Percentiles rank a stretch among this genome's conserved stretches.
phyloP scores from a whole-genome alignment of 345 rosid genomes.

The Schrenkiella parvula region DNA sequence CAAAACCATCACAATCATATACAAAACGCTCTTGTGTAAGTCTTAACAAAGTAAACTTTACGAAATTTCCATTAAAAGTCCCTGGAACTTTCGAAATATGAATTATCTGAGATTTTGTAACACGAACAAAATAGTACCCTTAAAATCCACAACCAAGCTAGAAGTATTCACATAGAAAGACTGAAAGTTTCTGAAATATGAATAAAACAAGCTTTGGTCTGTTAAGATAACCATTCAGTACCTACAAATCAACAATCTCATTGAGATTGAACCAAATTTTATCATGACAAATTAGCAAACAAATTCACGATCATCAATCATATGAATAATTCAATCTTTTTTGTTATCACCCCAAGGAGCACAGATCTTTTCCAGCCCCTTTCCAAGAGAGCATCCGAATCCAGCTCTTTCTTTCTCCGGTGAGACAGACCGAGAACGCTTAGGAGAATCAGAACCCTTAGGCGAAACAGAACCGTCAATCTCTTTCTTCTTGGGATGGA shows the following conservation, averaged over 20 bases:
- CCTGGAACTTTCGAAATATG: neutral
- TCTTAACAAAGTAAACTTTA: no score
- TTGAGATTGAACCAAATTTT: neutral
- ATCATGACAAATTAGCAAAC: neutral
- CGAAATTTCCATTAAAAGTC: neutral
- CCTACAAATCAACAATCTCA: constrained; percentile 10
- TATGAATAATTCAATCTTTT: constrained; percentile 19
- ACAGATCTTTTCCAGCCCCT: constrained; percentile 44
- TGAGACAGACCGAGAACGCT: constrained; percentile 8
- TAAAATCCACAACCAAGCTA: neutral
- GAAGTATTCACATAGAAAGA: neutral
- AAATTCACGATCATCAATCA: constrained; percentile 7
- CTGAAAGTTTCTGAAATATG: neutral
- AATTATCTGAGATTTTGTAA: neutral
- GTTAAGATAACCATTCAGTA: neutral
- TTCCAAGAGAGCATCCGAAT: constrained; percentile 41
- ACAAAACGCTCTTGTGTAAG: no score
- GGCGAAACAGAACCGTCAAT: neutral
- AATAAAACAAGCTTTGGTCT: neutral
- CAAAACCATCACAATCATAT: no score
- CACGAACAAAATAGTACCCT: neutral
- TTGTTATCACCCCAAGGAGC: constrained; percentile 33
- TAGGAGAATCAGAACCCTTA: neutral
- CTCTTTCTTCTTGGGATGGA: constrained; percentile 43
- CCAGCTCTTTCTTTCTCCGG: constrained; percentile 41